Evolutionary conservation across 202 grass and related monocot genomes (phyloP), one percentile per base, ranked within the genome.

Genomic region (Panicum virgatum): DNA sequence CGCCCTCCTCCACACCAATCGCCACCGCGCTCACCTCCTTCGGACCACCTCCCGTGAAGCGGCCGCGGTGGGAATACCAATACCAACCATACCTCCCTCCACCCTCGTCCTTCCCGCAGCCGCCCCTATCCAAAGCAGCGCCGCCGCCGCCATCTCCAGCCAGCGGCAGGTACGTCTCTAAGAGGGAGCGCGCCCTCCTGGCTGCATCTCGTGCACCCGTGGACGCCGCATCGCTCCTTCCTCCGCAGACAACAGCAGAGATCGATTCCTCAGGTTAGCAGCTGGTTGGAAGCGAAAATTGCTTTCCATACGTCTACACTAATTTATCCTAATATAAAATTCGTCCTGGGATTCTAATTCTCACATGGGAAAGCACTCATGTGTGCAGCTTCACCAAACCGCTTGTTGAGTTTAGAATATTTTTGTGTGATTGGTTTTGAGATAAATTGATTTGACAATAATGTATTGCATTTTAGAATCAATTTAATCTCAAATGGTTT

Each of bases 141-240:
- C 47, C 46, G 9, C 66, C 47, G 44, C 60, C 18, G 51, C 39
- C 62, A 37, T 51, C 34, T 12, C 58, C 62, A 23, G 7, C 67
- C 9, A 71, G 57, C 36, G 82, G 90, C 13, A 86, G 88, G 73
- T 97, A 97, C 57, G 50, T 97, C 40, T 94, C 94, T 19, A 97
- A 97, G 86, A 90, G 92, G 82, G 92, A 89, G 75, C 83, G 86
- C 3, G 74, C 81, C 47, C 76, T 85, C 37, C 68, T 86, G 14
- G 86, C 90, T 9, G 80, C 84, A 3, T 69, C 75, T 14, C 43
- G 9, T 20, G 36, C 44, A 5, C 46, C 74, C 23, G 15, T 67
- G 58, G 53, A 80, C 22, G 69, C 70, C 30, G 16, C 76, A 0
- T 64, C 57, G 13, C 14, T 25, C 16, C 60, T 65, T 79, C 39